Evolutionary conservation across 129 eudicot genomes (phyloP).

Genomic region (Deinandra increscens): DNA sequence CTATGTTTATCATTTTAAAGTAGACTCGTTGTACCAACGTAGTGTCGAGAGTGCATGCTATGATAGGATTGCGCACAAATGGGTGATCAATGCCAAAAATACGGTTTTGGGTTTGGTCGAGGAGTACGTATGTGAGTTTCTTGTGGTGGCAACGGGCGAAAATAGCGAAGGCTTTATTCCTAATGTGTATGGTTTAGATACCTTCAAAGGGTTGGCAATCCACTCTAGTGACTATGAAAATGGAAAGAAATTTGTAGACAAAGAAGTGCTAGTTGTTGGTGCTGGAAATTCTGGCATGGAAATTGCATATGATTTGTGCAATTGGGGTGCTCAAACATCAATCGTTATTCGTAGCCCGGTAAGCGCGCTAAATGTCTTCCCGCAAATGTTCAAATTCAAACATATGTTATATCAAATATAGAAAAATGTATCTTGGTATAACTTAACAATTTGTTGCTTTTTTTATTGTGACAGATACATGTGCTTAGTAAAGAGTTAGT

Average conservation of each 20-base stretch:
- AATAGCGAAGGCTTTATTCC: slow-evolving; percentile 49
- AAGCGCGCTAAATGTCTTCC: too few relatives aligned
- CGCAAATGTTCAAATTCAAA: too few relatives aligned
- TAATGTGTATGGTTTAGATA: slow-evolving; percentile 34
- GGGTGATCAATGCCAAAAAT: slow-evolving; percentile 37
- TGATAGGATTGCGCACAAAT: slow-evolving; percentile 26
- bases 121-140: slow-evolving; percentile 34
- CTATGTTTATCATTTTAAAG: slow-evolving; percentile 27
- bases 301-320: slow-evolving; percentile 55
- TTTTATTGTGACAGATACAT: too few relatives aligned
- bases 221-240: slow-evolving; percentile 49
- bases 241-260: slow-evolving; percentile 34
- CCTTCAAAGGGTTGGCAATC: slow-evolving; percentile 33
- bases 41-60: slow-evolving; percentile 37
- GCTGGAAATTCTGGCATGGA: slow-evolving; percentile 75
- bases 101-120: slow-evolving; percentile 12
- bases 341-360: slow-evolving; percentile 58
- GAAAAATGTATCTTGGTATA: too few relatives aligned
- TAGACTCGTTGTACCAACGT: slow-evolving; percentile 37
- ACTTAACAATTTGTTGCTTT: too few relatives aligned
- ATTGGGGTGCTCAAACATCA: slow-evolving; percentile 52
- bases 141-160: slow-evolving; percentile 75
- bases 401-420: too few relatives aligned
- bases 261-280: slow-evolving; percentile 56
- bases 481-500: too few relatives aligned